A percentile compares a stretch with the other conserved stretches of the same genome.
These are phyloP conservation scores for Termitomyces bulborhizus DNA, from an alignment of 768 basidiomycete genomes.

Conservation along the genomic window DNA sequence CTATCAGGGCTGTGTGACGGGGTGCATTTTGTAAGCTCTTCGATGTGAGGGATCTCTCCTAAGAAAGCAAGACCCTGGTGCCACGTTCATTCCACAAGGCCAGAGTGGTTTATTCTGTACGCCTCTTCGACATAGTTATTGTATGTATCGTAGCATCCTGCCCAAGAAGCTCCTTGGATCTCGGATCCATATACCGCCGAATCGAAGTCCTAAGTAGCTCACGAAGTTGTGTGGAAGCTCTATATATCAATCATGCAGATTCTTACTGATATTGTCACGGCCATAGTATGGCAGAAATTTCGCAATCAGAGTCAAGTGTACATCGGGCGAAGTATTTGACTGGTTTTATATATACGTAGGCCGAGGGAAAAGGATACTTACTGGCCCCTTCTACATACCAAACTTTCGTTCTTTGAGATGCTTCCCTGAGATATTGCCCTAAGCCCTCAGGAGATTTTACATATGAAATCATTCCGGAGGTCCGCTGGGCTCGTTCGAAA, in stretches of 20 bases:
- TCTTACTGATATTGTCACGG: too few species aligned
- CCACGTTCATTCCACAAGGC: neutral
- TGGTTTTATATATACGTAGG: too few species aligned
- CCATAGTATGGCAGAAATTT: too few species aligned
- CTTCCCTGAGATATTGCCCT: neutral
- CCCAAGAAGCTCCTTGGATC: neutral
- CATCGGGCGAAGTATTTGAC: too few species aligned
- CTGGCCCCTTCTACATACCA: too few species aligned
- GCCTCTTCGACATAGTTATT: neutral
- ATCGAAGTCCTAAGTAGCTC: neutral
- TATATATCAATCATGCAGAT: neutral
- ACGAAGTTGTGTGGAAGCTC: neutral
- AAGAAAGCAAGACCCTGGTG: neutral
- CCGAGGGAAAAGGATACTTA: too few species aligned
- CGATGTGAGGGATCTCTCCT: neutral
- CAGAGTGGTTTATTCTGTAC: neutral
- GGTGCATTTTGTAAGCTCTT: neutral
- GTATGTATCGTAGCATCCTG: neutral
- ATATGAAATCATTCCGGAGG: neutral
- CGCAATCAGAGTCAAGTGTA: too few species aligned
- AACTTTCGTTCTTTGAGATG: neutral
- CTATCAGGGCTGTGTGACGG: neutral
- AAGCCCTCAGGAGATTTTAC: neutral
- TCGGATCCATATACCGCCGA: neutral
- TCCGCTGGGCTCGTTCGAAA: neutral